Base-by-base conservation (phyloP, 192 early-diverging fungal genomes). In the Podila horticola region DNA sequence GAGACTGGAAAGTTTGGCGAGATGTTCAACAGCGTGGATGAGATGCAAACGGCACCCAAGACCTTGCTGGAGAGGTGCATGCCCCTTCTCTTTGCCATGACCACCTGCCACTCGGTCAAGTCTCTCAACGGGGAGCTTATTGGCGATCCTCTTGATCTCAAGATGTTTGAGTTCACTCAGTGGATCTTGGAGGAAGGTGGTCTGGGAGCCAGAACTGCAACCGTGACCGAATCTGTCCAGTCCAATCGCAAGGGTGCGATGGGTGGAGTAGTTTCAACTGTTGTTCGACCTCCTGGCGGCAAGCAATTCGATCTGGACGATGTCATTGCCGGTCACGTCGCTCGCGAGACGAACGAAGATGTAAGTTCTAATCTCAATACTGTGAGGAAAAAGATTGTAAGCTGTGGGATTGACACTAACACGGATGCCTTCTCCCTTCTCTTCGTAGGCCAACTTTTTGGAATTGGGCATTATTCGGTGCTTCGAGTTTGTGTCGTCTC, bases 151-250 rank as follows among this genome's bases (percentile, higher is more conserved):
- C 87, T 99, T 64, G 98, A 99, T 82, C 71, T 98, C 41, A 96
- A 95, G 81, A 99, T 99, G 97, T 97, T 99, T 87, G 93, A 97
- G 61, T 97, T 96, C 63, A 98, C 95, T 0, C 89, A 89, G 4
- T 99, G 97, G 97, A 83, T 94, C 45, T 81, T 99, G 29, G 97
- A 99, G 67, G 97, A 99, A 82, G 92, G 91, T 62, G 94, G 91
- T 41, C 71, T 83, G 58, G 83, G 57, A 36, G 58, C 65, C 1
- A 52, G 62, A 48, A 66, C 61, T 28, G 57, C 63, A 3, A 66
- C 31, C 33, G 22, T 83, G 22, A 51, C 65, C 5, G 67, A 74
- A 20, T 41, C 69, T 6, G 7, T 67, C 9, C 62, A 70, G 26
- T n/a, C 62, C 1, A 31, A 22, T 17, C 36, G 30, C 2, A 72